Conservation (phyloP, 139 green algal species). For the Nannochloris sp. region DNA sequence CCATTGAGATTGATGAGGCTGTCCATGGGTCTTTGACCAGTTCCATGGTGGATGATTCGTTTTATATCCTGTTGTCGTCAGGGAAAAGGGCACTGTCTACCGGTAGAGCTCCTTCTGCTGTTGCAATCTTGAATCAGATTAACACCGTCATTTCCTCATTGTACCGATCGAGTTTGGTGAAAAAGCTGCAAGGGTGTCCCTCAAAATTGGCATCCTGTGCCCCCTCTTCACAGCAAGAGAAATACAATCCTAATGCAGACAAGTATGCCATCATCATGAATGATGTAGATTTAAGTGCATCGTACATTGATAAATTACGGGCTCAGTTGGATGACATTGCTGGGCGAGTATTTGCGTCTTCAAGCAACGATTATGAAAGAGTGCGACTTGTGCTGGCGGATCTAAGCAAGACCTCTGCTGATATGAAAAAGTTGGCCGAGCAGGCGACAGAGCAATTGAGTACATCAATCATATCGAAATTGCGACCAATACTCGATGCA, state of each 20-base stretch:
- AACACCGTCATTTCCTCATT: conserved; percentile 30
- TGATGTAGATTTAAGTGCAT: conserved; percentile 64
- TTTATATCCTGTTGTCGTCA: conserved; percentile 88
- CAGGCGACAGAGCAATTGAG: conserved; percentile 59
- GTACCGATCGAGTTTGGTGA: conserved; percentile 27
- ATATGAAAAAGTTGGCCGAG: conserved; percentile 47
- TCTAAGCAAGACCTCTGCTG: conserved; percentile 64
- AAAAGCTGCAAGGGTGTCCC: conserved; percentile 27
- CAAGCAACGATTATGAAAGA: conserved; percentile 53
- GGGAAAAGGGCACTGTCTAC: conserved; percentile 58
- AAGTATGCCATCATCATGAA: conserved; percentile 50
- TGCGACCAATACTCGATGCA: conserved; percentile 59
- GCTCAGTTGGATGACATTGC: conserved; percentile 65
- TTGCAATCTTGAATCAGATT: conserved; percentile 35
- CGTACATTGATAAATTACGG: conserved; percentile 73
- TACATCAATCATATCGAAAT: conserved; percentile 50
- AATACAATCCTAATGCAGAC: conserved; percentile 6
- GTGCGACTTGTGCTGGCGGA: conserved; percentile 61
- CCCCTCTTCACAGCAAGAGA: neutral
- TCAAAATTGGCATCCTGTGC: conserved; percentile 8
- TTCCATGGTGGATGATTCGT: conserved; percentile 89
- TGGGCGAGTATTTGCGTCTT: conserved; percentile 34
- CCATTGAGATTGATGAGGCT: conserved; percentile 79
- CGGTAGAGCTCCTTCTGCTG: conserved; percentile 37
- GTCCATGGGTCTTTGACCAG: conserved; percentile 52